Evolutionary conservation across 1,284 basidiomycete genomes (phyloP).

Genomic region (Cutaneotrichosporon dermatis): DNA sequence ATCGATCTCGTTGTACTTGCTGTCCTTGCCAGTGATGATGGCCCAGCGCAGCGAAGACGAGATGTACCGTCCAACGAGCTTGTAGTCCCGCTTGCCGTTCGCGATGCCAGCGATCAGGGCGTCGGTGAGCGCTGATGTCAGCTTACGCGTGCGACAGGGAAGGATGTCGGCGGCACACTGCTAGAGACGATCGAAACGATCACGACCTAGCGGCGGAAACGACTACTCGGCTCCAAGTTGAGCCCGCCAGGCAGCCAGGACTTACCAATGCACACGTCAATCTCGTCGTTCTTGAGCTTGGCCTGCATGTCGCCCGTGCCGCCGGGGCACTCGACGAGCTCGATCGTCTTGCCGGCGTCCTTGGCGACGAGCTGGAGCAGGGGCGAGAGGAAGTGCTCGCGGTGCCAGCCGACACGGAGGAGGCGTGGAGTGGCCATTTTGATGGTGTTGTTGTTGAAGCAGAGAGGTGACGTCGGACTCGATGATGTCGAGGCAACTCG

Average conservation of each 20-base stretch:
- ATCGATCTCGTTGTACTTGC: constrained; percentile 64
- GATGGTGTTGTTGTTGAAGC: background rate
- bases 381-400: constrained; percentile 87
- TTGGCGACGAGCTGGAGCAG: constrained; percentile 60
- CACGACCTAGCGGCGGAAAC: too few relatives aligned
- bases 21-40: constrained; percentile 78
- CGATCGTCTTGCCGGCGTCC: constrained; percentile 67
- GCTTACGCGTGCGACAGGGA: background rate
- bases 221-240: too few relatives aligned
- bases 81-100: constrained; percentile 78
- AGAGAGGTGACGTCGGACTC: constrained; percentile 15
- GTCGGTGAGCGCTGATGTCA: constrained; percentile 71
- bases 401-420: constrained; percentile 56
- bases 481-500: too few relatives aligned
- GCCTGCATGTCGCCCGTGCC: constrained; percentile 88
- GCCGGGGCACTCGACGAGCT: constrained; percentile 83
- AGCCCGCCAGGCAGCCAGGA: background rate
- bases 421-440: constrained; percentile 5
- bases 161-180: too few relatives aligned
- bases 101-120: constrained; percentile 89
- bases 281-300: constrained; percentile 73
- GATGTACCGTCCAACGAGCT: constrained; percentile 89
- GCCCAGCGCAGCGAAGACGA: constrained; percentile 86
- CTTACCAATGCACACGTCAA: constrained; percentile 79
- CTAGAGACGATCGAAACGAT: too few relatives aligned